Percentiles rank a stretch among this genome's conserved stretches.
phyloP scores from a whole-genome alignment of 441 rosid genomes.

The Pelargonium citronellum region DNA sequence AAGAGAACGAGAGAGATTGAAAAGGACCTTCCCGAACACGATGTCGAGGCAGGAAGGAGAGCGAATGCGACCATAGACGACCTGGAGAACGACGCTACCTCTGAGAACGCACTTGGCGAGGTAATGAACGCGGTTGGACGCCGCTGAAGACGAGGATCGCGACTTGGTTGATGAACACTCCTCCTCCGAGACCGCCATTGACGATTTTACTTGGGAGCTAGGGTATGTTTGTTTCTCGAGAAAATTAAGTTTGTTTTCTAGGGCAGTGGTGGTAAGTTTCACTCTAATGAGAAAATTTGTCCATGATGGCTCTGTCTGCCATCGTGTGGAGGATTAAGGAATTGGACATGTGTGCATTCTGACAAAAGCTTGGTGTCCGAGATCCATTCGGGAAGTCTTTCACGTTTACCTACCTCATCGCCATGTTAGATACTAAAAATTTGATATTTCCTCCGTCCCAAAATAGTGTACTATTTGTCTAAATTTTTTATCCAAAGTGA shows the following conservation, averaged over 20 bases:
- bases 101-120: conserved; percentile 84
- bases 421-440: too few species aligned
- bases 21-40: conserved; percentile 74
- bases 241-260: conserved; percentile 13
- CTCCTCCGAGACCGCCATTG: conserved; percentile 93
- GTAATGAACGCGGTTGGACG: conserved; percentile 47
- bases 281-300: not conserved
- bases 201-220: conserved; percentile 15
- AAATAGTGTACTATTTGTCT: too few species aligned
- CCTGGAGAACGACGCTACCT: conserved; percentile 81
- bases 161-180: conserved; percentile 74
- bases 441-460: too few species aligned
- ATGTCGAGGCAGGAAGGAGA: conserved; percentile 57
- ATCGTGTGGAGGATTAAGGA: conserved; percentile 6
- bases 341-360: not conserved
- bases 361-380: too few species aligned
- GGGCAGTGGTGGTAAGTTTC: conserved; percentile 2
- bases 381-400: too few species aligned
- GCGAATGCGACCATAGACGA: conserved; percentile 75
- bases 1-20: conserved; percentile 12
- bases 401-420: too few species aligned
- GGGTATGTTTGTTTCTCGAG: conserved; percentile 25
- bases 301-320: not conserved
- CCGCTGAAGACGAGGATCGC: conserved; percentile 48
- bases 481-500: too few species aligned